Conservation (phyloP, 208 protist genomes). For the Leishmania gerbilli region DNA sequence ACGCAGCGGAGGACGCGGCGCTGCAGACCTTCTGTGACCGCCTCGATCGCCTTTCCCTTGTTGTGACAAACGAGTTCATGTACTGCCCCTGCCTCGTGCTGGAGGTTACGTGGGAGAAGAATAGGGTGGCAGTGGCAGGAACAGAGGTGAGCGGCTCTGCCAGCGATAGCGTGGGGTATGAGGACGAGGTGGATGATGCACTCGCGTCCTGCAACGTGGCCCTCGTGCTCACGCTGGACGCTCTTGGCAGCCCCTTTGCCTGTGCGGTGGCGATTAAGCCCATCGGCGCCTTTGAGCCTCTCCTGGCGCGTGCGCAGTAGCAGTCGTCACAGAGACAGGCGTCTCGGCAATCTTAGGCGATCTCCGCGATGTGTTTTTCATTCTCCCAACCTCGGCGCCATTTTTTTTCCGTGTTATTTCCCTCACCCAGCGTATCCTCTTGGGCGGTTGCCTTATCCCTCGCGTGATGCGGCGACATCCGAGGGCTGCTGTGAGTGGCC, state of each 20-base stretch:
- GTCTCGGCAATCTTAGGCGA: background rate
- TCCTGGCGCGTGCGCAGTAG: conserved; percentile 70
- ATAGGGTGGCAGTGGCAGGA: background rate
- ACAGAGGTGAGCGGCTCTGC: background rate
- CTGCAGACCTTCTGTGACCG: conserved; percentile 41
- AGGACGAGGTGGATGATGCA: conserved; percentile 26
- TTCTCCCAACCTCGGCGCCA: background rate
- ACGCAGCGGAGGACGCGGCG: background rate
- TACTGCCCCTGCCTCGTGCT: conserved; percentile 71
- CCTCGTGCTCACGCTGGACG: conserved; percentile 70
- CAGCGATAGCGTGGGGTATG: background rate
- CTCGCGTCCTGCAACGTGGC: conserved; percentile 66
- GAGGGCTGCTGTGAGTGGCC: background rate
- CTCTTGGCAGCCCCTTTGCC: conserved; percentile 72
- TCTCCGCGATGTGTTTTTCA: background rate
- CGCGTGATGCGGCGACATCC: background rate
- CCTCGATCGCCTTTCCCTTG: conserved; percentile 50
- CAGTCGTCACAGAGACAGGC: background rate
- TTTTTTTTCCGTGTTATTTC: conserved; percentile 3
- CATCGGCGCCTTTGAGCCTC: conserved; percentile 77
- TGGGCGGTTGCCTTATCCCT: background rate
- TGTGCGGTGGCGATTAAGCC: conserved; percentile 61
- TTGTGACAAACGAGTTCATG: conserved; percentile 91
- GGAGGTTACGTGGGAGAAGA: conserved; percentile 17
- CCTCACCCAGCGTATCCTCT: background rate